phyloP scores from a whole-genome alignment of 805 yeast genomes.

The Cyberlindnera lachancei region DNA sequence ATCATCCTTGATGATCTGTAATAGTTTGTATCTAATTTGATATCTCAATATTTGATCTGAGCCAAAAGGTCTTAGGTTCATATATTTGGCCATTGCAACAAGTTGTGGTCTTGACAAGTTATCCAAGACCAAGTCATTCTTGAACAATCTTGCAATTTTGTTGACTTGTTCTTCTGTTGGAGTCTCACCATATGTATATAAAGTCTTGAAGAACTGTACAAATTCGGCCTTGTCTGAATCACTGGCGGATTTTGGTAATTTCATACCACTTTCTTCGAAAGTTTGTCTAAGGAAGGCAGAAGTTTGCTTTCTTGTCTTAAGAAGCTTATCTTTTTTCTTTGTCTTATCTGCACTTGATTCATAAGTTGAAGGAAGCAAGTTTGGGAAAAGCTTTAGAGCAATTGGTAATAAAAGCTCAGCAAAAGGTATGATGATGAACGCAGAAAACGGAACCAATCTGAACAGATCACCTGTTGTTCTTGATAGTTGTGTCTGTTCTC shows the following conservation, averaged over 20 bases:
- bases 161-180: constrained; percentile 67
- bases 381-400: constrained; percentile 90
- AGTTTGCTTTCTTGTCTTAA: constrained; percentile 58
- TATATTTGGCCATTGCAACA: constrained; percentile 87
- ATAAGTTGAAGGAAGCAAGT: constrained; percentile 87
- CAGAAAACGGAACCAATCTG: constrained; percentile 86
- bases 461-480: constrained; percentile 82
- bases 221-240: constrained; percentile 72
- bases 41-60: constrained; percentile 88
- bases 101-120: constrained; percentile 87
- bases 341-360: constrained; percentile 57
- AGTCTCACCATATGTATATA: constrained; percentile 52
- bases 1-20: constrained; percentile 89
- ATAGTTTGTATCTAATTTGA: constrained; percentile 84
- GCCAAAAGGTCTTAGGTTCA: constrained; percentile 88
- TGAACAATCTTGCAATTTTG: constrained; percentile 82
- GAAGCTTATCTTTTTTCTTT: constrained; percentile 45
- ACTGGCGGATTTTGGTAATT: constrained; percentile 54
- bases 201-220: constrained; percentile 67
- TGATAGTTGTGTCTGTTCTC: constrained; percentile 82
- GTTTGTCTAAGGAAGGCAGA: constrained; percentile 58
- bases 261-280: constrained; percentile 60
- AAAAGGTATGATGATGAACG: constrained; percentile 86
- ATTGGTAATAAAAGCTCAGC: constrained; percentile 88
- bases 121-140: constrained; percentile 88